A percentile compares a stretch with the other conserved stretches of the same genome.
phyloP scores from a whole-genome alignment of 176 grass and related monocot species.

The Oryza officinalis region DNA sequence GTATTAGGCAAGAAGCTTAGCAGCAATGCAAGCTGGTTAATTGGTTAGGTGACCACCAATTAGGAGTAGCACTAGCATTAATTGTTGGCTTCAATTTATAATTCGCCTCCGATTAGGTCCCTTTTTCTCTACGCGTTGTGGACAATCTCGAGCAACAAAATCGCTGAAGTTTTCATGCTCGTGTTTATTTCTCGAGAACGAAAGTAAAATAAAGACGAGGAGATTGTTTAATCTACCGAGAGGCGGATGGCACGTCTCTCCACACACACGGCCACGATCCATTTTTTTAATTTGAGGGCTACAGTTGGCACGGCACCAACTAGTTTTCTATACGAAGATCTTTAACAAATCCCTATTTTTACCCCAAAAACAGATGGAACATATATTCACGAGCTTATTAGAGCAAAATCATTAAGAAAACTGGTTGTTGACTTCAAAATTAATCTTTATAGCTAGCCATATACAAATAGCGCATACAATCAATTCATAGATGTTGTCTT shows the following conservation, averaged over 20 bases:
- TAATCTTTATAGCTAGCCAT: too few relatives aligned
- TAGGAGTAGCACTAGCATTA: neutral
- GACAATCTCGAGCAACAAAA: neutral
- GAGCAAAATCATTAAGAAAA: too few relatives aligned
- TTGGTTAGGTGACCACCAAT: neutral
- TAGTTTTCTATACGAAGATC: too few relatives aligned
- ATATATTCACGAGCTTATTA: too few relatives aligned
- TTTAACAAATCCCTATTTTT: too few relatives aligned
- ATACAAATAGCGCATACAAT: too few relatives aligned
- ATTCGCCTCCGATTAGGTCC: too few relatives aligned
- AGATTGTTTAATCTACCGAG: neutral
- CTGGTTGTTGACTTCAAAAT: too few relatives aligned
- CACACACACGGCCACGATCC: neutral
- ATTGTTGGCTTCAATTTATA: neutral
- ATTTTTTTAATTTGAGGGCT: neutral
- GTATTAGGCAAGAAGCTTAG: neutral
- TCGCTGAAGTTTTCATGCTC: neutral
- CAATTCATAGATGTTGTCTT: too few relatives aligned
- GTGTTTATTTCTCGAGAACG: neutral
- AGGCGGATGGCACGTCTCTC: neutral
- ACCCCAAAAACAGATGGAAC: too few relatives aligned
- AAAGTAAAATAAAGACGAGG: neutral
- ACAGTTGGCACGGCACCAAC: neutral
- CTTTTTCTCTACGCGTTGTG: neutral
- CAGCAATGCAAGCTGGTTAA: neutral